Conservation (phyloP, 1,284 basidiomycete genomes). For the Ganoderma sp. region DNA sequence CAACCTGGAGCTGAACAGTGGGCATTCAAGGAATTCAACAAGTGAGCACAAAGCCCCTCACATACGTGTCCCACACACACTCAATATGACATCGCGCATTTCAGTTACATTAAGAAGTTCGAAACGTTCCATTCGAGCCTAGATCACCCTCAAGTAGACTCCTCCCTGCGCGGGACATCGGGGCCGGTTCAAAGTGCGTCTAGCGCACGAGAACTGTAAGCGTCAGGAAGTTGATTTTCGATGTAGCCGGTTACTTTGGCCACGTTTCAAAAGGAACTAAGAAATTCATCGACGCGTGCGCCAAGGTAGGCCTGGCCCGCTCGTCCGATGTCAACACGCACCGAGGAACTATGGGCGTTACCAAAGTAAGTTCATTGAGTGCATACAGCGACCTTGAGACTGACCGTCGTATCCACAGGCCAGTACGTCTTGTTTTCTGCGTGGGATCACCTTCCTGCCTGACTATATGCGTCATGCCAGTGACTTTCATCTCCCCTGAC, state of each 20-base stretch:
- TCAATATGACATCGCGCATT: not conserved
- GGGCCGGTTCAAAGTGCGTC: constrained; percentile 55
- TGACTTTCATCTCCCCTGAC: constrained; percentile 64
- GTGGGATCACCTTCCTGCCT: not conserved
- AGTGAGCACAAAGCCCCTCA: constrained; percentile 41
- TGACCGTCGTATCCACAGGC: constrained; percentile 1
- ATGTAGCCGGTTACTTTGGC: constrained; percentile 40
- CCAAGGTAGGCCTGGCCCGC: constrained; percentile 52
- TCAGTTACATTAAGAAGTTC: constrained; percentile 66
- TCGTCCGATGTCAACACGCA: constrained; percentile 58
- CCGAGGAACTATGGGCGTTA: constrained; percentile 56
- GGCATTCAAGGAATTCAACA: constrained; percentile 62
- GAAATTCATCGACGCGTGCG: constrained; percentile 56
- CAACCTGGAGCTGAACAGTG: constrained; percentile 61
- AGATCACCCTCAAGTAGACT: constrained; percentile 53
- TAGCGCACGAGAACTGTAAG: not conserved
- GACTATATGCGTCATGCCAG: constrained; percentile 41
- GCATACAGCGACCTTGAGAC: not conserved
- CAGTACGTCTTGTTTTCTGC: not conserved
- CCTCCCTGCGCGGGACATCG: constrained; percentile 47
- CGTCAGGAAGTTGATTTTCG: not conserved
- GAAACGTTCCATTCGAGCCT: constrained; percentile 58
- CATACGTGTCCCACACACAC: not conserved
- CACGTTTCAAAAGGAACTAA: constrained; percentile 44
- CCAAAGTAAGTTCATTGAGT: constrained; percentile 48